Conservation (phyloP, 805 yeast genomes). For the Priceomyces medius region DNA sequence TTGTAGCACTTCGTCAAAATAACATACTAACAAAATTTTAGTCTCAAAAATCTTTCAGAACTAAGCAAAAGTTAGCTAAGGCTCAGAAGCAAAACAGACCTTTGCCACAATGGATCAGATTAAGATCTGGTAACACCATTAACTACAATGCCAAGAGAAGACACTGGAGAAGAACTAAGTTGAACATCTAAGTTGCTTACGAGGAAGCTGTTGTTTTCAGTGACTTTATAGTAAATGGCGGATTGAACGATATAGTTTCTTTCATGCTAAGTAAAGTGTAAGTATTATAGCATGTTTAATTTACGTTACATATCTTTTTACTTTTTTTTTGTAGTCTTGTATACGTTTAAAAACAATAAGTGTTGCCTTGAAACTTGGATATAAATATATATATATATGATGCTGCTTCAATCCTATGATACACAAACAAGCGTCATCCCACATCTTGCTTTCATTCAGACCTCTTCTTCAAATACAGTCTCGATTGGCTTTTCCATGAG, state of each 20-base stretch:
- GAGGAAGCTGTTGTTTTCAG: conserved; percentile 3
- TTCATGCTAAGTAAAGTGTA: conserved; percentile 3
- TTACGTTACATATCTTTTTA: conserved; percentile 6
- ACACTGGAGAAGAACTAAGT: conserved; percentile 99
- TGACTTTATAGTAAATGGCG: neutral
- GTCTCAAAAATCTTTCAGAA: conserved; percentile 95
- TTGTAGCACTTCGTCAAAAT: neutral
- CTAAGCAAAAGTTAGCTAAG: conserved; percentile 98
- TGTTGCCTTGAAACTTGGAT: neutral
- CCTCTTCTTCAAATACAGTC: conserved; percentile 86
- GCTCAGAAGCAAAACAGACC: conserved; percentile 99
- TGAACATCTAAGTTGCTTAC: conserved; percentile 68
- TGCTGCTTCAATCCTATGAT: neutral
- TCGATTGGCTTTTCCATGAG: conserved; percentile 95
- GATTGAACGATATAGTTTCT: conserved; percentile 3
- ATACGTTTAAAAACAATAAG: too few species aligned
- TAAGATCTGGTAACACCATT: conserved; percentile 96
- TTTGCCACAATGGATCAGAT: conserved; percentile 99
- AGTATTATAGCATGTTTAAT: conserved; percentile 13
- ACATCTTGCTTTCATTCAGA: conserved; percentile 16
- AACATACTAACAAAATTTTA: conserved; percentile 36
- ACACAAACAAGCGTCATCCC: neutral
- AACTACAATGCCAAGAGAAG: conserved; percentile 99
- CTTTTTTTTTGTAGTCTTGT: too few species aligned
- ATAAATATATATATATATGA: neutral